Evolutionary conservation across 2,329 filamentous ascomycete species (phyloP).

Genomic region (Phaeophleospora eucalypticola): DNA sequence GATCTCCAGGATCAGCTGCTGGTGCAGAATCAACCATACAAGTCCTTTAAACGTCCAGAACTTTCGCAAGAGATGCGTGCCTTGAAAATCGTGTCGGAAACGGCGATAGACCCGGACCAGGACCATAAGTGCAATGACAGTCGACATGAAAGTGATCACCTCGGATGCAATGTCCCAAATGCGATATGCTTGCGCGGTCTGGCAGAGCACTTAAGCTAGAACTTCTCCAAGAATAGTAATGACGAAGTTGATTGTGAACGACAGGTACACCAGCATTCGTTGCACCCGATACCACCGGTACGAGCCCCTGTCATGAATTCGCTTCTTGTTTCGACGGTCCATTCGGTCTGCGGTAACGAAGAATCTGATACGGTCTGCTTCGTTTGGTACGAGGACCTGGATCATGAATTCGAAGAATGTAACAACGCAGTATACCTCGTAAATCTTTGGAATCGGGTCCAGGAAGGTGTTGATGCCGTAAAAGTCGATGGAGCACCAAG

Average conservation of each 20-base stretch:
- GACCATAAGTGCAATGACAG: not conserved
- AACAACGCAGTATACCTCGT: not conserved
- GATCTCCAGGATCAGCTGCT: not conserved
- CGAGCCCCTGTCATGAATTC: not conserved
- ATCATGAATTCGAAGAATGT: not conserved
- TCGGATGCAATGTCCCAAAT: not conserved
- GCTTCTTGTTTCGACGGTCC: not conserved
- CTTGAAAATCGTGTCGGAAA: not conserved
- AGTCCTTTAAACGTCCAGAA: not conserved
- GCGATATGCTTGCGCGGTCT: not conserved
- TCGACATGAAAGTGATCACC: not conserved
- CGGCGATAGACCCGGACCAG: not conserved
- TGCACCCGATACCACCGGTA: not conserved
- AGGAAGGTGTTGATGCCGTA: not conserved
- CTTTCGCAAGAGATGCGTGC: not conserved
- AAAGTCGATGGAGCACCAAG: not conserved
- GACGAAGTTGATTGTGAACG: not conserved
- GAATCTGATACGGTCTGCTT: not conserved
- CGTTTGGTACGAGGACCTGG: not conserved
- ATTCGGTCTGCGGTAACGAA: not conserved
- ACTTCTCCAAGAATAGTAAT: not conserved
- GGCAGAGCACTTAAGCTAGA: not conserved
- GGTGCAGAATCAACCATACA: not conserved
- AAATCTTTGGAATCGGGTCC: not conserved
- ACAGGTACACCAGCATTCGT: not conserved